Conservation (phyloP, 1,139 yeast genomes). For the Yamadazyma oceani region DNA sequence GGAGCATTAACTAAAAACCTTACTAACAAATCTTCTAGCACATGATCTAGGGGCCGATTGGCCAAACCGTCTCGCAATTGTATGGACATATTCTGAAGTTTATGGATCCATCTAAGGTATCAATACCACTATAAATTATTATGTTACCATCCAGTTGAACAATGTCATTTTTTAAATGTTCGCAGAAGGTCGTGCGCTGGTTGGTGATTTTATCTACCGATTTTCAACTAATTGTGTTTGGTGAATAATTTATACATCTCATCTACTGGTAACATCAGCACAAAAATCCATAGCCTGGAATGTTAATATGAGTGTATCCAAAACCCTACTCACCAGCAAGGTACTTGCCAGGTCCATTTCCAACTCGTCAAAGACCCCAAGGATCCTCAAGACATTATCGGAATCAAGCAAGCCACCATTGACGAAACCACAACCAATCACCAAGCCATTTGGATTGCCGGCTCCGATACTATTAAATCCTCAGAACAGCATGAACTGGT, state of each 20-base stretch:
- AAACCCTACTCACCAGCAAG: too few relatives aligned
- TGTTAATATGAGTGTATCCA: too few relatives aligned
- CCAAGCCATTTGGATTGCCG: conserved; percentile 44
- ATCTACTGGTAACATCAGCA: too few relatives aligned
- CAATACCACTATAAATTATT: too few relatives aligned
- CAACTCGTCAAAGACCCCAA: conserved; percentile 23
- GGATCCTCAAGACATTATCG: conserved; percentile 28
- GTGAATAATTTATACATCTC: too few relatives aligned
- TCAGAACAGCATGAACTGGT: conserved; percentile 19
- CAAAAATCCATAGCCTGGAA: too few relatives aligned
- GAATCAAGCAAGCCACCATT: conserved; percentile 33
- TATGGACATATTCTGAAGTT: conserved; percentile 44
- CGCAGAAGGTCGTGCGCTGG: too few relatives aligned
- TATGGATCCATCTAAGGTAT: too few relatives aligned
- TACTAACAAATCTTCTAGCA: conserved; percentile 83
- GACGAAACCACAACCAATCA: conserved; percentile 26
- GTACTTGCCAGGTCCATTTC: neutral
- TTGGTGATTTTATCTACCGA: too few relatives aligned
- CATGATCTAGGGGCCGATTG: conserved; percentile 66
- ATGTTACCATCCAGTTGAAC: too few relatives aligned
- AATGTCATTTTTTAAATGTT: too few relatives aligned
- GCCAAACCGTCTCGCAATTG: conserved; percentile 56
- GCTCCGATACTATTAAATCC: conserved; percentile 32
- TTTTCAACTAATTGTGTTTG: too few relatives aligned
- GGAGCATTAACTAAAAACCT: conserved; percentile 92